Evolutionary conservation across 768 basidiomycete genomes (phyloP).

Genomic region (Obba rivulosa): DNA sequence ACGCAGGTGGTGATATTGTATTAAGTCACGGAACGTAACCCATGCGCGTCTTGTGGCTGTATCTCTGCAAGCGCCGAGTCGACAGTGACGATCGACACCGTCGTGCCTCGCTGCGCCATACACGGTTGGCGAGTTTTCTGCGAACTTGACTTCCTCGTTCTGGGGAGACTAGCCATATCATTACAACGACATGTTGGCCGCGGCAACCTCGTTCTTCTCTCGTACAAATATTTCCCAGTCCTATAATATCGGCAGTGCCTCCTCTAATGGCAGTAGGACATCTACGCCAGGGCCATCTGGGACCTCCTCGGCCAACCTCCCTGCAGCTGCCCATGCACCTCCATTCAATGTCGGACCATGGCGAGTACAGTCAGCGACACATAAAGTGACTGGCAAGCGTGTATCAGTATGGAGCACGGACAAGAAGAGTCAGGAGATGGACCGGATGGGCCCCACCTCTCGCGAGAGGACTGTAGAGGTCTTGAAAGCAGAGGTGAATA

Average conservation of each 20-base stretch:
- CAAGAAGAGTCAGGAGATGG: conserved; percentile 71
- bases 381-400: conserved; percentile 85
- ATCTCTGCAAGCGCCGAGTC: no score
- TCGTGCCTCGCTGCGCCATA: no score
- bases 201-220: conserved; percentile 78
- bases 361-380: conserved; percentile 81
- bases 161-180: background rate
- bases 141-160: no score
- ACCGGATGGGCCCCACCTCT: conserved; percentile 55
- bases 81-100: no score
- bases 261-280: conserved; percentile 31
- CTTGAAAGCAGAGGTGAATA: conserved; percentile 81
- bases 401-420: conserved; percentile 94
- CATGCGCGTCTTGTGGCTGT: no score
- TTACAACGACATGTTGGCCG: conserved; percentile 58
- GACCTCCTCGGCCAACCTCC: conserved; percentile 30
- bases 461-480: conserved; percentile 78
- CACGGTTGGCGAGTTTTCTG: no score
- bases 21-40: no score
- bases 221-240: conserved; percentile 78
- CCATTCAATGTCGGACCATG: conserved; percentile 78
- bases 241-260: conserved; percentile 52
- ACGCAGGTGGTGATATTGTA: no score
- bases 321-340: conserved; percentile 37
- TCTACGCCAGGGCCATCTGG: conserved; percentile 27